phyloP scores from a whole-genome alignment of 2,329 filamentous ascomycete genomes.

The Pseudocercospora crystallina region DNA sequence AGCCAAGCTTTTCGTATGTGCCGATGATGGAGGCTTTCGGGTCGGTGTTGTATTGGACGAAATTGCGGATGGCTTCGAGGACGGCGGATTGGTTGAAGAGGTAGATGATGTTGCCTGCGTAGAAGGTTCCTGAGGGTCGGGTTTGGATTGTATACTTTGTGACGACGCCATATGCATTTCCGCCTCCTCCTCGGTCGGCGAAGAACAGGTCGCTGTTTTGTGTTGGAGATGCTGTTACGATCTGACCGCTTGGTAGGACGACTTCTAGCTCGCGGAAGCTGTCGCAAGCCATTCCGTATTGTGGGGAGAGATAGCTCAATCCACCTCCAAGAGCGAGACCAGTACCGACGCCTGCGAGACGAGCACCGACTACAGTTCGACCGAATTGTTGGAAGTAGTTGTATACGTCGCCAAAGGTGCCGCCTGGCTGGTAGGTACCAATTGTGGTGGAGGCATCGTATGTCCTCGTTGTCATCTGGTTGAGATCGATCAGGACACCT shows the following conservation, averaged over 20 bases:
- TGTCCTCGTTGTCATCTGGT: slow-evolving; percentile 7
- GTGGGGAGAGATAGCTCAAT: slow-evolving; percentile 7
- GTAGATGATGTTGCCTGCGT: slow-evolving; percentile 9
- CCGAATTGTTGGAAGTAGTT: slow-evolving; percentile 9
- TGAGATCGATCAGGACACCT: slow-evolving; percentile 12
- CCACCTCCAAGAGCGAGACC: slow-evolving; percentile 7
- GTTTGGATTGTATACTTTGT: slow-evolving; percentile 9
- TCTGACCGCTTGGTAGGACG: slow-evolving; percentile 24
- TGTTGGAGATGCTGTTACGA: slow-evolving; percentile 35
- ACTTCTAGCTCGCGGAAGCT: slow-evolving; percentile 25
- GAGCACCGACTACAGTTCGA: slow-evolving; percentile 5
- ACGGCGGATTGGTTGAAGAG: slow-evolving; percentile 6
- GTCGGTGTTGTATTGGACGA: slow-evolving; percentile 36
- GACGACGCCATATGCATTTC: slow-evolving; percentile 41
- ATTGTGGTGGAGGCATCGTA: slow-evolving; percentile 5
- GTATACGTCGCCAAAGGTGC: slow-evolving; percentile 4
- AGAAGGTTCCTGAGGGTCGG: slow-evolving; percentile 6
- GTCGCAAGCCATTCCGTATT: slow-evolving; percentile 30
- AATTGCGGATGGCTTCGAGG: slow-evolving; percentile 30
- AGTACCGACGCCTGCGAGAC: slow-evolving; percentile 5
- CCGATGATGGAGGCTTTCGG: slow-evolving; percentile 38
- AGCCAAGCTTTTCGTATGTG: slow-evolving; percentile 35
- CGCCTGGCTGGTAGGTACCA: slow-evolving; percentile 8
- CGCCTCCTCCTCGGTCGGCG: slow-evolving; percentile 54
- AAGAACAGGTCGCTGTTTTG: slow-evolving; percentile 53